Conservation (phyloP, 108 stramenopile species). For the Pseudonitzschia multistriata region DNA sequence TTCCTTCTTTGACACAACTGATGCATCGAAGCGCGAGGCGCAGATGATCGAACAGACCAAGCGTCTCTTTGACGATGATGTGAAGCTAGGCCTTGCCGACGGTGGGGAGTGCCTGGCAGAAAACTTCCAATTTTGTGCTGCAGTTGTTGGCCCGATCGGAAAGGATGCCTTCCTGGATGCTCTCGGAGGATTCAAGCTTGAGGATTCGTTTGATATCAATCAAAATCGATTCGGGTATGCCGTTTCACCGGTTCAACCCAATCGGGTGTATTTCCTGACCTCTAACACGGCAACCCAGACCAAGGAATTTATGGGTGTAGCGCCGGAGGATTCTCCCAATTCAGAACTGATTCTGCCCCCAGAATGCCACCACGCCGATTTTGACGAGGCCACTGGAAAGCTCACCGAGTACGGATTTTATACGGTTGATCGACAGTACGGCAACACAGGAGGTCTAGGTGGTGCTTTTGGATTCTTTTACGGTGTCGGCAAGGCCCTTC, state of each 20-base stretch:
- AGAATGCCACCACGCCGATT: slow-evolving; percentile 42
- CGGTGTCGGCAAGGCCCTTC: slow-evolving; percentile 68
- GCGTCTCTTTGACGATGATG: neutral
- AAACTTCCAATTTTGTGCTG: slow-evolving; percentile 71
- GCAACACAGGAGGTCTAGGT: slow-evolving; percentile 86
- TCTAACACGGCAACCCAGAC: slow-evolving; percentile 35
- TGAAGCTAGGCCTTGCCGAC: slow-evolving; percentile 29
- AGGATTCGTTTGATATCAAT: slow-evolving; percentile 62
- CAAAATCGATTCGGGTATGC: slow-evolving; percentile 51
- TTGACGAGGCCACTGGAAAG: slow-evolving; percentile 46
- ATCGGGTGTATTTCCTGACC: slow-evolving; percentile 61
- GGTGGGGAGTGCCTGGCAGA: slow-evolving; percentile 30
- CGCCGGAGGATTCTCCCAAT: slow-evolving; percentile 7
- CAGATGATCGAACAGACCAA: slow-evolving; percentile 3
- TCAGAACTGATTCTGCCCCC: slow-evolving; percentile 53
- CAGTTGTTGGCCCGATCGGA: slow-evolving; percentile 66
- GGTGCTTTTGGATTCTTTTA: slow-evolving; percentile 82
- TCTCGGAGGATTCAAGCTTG: slow-evolving; percentile 51
- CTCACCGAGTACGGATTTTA: slow-evolving; percentile 78
- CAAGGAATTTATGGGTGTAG: slow-evolving; percentile 45
- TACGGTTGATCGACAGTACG: slow-evolving; percentile 69
- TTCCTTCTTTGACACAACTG: neutral
- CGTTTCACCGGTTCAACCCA: slow-evolving; percentile 66
- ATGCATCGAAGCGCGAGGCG: neutral
- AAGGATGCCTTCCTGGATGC: slow-evolving; percentile 66